phyloP scores from a whole-genome alignment of 2,329 filamentous ascomycete genomes.

The Microdochium bolleyi region DNA sequence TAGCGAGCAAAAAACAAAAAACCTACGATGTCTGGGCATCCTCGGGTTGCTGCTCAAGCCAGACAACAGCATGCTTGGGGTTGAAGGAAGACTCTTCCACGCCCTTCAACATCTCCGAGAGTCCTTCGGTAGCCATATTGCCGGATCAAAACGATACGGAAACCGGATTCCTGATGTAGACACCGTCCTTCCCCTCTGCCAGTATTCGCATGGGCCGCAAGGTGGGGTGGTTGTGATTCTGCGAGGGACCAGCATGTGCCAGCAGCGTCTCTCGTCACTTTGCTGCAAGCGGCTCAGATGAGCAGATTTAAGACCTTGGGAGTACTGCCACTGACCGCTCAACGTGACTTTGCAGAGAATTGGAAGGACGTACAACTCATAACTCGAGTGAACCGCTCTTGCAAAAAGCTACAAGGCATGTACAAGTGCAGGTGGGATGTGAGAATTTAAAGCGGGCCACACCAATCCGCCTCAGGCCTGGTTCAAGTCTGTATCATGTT shows the following conservation, averaged over 20 bases:
- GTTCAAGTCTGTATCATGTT: background rate
- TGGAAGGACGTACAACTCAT: background rate
- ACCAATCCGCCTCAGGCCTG: background rate
- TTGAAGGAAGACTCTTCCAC: slow-evolving; percentile 19
- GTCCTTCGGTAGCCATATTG: slow-evolving; percentile 5
- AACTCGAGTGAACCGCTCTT: background rate
- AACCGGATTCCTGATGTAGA: background rate
- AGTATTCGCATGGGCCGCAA: no score
- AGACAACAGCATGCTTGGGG: slow-evolving; percentile 19
- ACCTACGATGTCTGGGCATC: slow-evolving; percentile 17
- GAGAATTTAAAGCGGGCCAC: background rate
- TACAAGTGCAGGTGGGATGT: background rate
- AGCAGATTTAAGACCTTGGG: no score
- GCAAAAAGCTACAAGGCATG: background rate
- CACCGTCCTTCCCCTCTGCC: background rate
- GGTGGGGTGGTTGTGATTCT: no score
- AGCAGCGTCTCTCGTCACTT: no score
- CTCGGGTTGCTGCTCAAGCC: slow-evolving; percentile 18
- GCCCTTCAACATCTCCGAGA: slow-evolving; percentile 9
- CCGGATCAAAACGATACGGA: background rate
- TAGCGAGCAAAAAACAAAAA: background rate
- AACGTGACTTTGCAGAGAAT: no score
- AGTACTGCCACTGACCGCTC: no score
- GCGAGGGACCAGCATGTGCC: no score
- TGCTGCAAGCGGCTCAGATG: no score